Evolutionary conservation across 805 yeast species (phyloP).

Genomic region (Suhomyces sp.): DNA sequence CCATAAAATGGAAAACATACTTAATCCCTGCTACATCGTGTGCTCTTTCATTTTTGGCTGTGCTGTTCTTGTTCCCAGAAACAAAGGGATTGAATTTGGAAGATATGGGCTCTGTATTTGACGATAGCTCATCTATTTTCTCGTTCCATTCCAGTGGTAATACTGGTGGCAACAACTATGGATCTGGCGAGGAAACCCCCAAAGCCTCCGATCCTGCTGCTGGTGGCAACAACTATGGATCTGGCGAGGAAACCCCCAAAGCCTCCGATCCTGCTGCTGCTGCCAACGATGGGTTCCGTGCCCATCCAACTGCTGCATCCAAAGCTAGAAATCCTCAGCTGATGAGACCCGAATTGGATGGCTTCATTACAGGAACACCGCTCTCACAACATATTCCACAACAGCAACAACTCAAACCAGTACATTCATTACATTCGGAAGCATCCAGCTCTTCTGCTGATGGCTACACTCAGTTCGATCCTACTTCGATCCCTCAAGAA

Average conservation of each 20-base stretch:
- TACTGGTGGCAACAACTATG: constrained; percentile 8
- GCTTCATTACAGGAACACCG: constrained; percentile 29
- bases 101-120: constrained; percentile 89
- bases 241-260: not conserved
- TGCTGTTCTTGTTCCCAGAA: constrained; percentile 76
- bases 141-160: constrained; percentile 37
- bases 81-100: constrained; percentile 86
- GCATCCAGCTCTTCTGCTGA: constrained; percentile 11
- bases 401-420: constrained; percentile 15
- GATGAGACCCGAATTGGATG: constrained; percentile 31
- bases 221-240: constrained; percentile 1
- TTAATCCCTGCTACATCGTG: constrained; percentile 80
- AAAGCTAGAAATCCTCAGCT: constrained; percentile 40
- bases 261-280: not conserved
- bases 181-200: not conserved
- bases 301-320: constrained; percentile 35
- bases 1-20: constrained; percentile 76
- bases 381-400: constrained; percentile 8
- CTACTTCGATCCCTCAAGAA: constrained; percentile 22
- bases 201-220: not conserved
- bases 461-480: constrained; percentile 2
- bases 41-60: constrained; percentile 67
- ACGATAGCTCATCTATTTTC: constrained; percentile 49
- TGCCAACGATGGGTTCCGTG: constrained; percentile 17
- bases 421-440: constrained; percentile 17